Percentiles rank a stretch among this genome's conserved stretches.
phyloP scores from a whole-genome alignment of 2,329 filamentous ascomycete genomes.

The Alternaria sp. region DNA sequence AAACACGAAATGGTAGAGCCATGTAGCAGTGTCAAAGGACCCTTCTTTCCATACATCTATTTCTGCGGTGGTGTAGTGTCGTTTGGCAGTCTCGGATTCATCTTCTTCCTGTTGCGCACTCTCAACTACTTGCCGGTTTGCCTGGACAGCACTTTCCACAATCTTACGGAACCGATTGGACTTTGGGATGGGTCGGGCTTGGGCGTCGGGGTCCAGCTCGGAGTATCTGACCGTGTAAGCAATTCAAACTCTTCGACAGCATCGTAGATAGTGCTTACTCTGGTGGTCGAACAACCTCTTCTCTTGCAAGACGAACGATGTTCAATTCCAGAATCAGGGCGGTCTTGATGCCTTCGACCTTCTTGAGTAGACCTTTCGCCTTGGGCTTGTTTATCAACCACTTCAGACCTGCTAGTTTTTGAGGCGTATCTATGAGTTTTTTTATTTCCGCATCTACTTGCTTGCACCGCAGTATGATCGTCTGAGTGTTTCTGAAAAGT shows the following conservation, averaged over 20 bases:
- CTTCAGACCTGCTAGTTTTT: conserved; percentile 22
- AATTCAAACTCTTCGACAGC: background rate
- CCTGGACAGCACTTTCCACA: conserved; percentile 28
- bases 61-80: conserved; percentile 5
- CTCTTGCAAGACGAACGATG: conserved; percentile 24
- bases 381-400: conserved; percentile 26
- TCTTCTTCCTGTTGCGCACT: conserved; percentile 21
- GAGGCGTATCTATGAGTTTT: conserved; percentile 7
- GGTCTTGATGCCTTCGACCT: conserved; percentile 31
- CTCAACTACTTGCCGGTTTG: conserved; percentile 25
- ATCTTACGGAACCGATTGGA: conserved; percentile 28
- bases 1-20: conserved; percentile 32
- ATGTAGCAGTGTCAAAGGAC: conserved; percentile 29
- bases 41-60: conserved; percentile 21
- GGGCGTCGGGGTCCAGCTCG: background rate
- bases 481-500: background rate
- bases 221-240: background rate
- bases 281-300: conserved; percentile 11
- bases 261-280: background rate
- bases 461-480: conserved; percentile 1
- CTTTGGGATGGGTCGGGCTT: background rate
- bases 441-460: conserved; percentile 4
- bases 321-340: conserved; percentile 20
- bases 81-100: conserved; percentile 3
- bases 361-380: conserved; percentile 26